phyloP scores from a whole-genome alignment of 2,329 filamentous ascomycete genomes.

The Claviceps spartinae region DNA sequence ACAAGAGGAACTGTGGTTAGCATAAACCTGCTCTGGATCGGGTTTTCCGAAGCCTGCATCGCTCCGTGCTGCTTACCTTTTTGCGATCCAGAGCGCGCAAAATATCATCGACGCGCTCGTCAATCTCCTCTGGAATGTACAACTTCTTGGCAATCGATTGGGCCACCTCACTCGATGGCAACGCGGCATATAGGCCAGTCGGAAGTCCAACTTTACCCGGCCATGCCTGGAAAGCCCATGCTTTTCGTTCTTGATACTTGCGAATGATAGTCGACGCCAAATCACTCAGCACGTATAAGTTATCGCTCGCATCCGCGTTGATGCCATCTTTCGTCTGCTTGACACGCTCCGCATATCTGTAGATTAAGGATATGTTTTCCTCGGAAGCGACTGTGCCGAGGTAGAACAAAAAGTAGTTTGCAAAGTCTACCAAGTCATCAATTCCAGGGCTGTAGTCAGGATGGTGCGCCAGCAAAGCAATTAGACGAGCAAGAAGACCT shows the following conservation, averaged over 20 bases:
- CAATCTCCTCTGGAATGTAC: constrained; percentile 64
- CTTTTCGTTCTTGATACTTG: constrained; percentile 73
- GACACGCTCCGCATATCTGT: constrained; percentile 81
- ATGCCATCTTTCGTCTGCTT: constrained; percentile 83
- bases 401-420: constrained; percentile 83
- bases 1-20: constrained; percentile 13
- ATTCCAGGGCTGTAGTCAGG: constrained; percentile 64
- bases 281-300: constrained; percentile 78
- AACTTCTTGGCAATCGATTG: constrained; percentile 78
- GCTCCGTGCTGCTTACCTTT: constrained; percentile 31
- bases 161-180: constrained; percentile 65
- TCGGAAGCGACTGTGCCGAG: constrained; percentile 70
- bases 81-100: constrained; percentile 56
- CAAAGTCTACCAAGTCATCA: constrained; percentile 65
- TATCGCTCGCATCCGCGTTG: constrained; percentile 50
- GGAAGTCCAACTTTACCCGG: constrained; percentile 72
- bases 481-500: constrained; percentile 63
- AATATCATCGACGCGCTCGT: constrained; percentile 61
- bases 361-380: constrained; percentile 76
- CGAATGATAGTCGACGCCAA: constrained; percentile 71
- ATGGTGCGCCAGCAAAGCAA: constrained; percentile 85
- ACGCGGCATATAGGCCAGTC: constrained; percentile 58
- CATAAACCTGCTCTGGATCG: neutral
- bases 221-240: constrained; percentile 76
- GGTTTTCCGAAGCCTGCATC: too few species aligned